phyloP scores from a whole-genome alignment of 78 protist species.

The Dictyostelium capitatum region DNA sequence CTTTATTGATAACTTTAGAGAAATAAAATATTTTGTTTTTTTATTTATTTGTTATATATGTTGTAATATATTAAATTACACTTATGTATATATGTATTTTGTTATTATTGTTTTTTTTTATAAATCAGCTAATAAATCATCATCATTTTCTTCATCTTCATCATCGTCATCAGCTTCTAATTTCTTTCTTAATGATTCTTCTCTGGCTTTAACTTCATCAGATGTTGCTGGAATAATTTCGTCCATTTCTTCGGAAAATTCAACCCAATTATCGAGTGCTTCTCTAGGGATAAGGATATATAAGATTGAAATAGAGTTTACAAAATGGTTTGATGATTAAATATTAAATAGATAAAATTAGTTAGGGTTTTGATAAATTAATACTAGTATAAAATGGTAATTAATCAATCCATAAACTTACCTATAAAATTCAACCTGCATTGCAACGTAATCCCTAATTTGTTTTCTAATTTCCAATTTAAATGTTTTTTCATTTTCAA shows the following conservation, averaged over 20 bases:
- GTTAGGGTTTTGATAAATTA: no score
- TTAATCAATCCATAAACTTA: no score
- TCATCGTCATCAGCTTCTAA: constrained; percentile 29
- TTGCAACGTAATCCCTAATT: constrained; percentile 57
- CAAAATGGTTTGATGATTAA: no score
- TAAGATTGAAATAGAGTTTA: no score
- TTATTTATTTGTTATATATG: not conserved
- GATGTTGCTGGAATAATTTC: constrained; percentile 32
- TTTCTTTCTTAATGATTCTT: constrained; percentile 14
- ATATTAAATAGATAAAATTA: no score
- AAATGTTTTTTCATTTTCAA: constrained; percentile 28
- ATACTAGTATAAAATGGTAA: no score
- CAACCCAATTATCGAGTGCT: constrained; percentile 65
- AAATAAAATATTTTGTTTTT: not conserved
- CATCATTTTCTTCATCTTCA: constrained; percentile 38
- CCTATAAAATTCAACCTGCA: constrained; percentile 50
- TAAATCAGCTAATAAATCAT: constrained; percentile 19
- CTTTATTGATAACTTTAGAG: no score
- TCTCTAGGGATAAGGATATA: no score
- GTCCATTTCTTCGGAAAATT: constrained; percentile 49
- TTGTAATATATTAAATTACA: not conserved
- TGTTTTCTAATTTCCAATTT: constrained; percentile 37
- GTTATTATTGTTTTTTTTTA: not conserved
- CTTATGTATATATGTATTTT: not conserved
- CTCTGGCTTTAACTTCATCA: constrained; percentile 3